Conservation (phyloP, 257 asterid genomes). For the Lavandula angustifolia region DNA sequence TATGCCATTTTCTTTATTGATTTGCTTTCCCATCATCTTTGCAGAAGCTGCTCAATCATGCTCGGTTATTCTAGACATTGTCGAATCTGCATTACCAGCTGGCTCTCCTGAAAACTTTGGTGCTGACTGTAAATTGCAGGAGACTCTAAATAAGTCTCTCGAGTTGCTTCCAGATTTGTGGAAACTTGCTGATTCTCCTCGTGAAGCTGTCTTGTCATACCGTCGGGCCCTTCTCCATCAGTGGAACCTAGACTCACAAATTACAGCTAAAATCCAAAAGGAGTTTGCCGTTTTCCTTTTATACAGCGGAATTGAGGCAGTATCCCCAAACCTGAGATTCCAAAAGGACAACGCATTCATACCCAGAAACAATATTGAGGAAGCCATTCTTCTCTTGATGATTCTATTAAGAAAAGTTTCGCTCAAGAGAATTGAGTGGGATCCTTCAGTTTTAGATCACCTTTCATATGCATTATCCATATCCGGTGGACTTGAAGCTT, state of each 20-base stretch:
- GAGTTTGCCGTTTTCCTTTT: constrained; percentile 76
- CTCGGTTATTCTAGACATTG: constrained; percentile 81
- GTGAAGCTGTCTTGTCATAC: constrained; percentile 73
- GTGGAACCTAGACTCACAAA: constrained; percentile 82
- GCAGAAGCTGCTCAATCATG: constrained; percentile 99
- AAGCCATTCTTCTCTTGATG: constrained; percentile 81
- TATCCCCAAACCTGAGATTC: constrained; percentile 68
- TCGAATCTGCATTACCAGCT: constrained; percentile 87
- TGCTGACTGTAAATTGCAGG: constrained; percentile 87
- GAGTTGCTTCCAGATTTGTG: constrained; percentile 88
- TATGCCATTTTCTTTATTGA: constrained; percentile 9
- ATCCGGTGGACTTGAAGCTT: constrained; percentile 68
- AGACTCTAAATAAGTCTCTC: constrained; percentile 73
- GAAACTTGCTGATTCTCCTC: constrained; percentile 74
- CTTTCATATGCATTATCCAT: constrained; percentile 76
- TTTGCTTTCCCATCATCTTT: constrained; percentile 41
- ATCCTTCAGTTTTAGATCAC: constrained; percentile 81
- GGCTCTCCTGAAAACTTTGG: constrained; percentile 86
- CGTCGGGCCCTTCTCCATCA: constrained; percentile 80
- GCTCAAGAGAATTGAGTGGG: constrained; percentile 71
- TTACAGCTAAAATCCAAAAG: constrained; percentile 71
- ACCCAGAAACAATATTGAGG: constrained; percentile 84
- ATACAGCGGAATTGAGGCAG: constrained; percentile 76
- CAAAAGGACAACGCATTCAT: constrained; percentile 74
- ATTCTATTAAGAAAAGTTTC: constrained; percentile 62